phyloP scores from a whole-genome alignment of 306 rosid genomes.

The Sicyos baderoa region DNA sequence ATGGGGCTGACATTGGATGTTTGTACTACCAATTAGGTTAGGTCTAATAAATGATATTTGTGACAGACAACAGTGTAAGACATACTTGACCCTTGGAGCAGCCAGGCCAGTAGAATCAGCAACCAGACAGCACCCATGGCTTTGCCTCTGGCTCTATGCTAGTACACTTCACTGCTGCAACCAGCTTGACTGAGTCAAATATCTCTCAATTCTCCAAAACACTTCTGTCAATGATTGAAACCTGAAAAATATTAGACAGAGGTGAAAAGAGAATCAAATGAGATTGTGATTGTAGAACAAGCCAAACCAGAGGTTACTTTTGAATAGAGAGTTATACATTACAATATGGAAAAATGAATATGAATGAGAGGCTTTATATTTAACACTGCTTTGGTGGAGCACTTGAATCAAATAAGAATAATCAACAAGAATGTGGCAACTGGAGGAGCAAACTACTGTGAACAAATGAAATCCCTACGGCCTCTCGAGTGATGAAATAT shows the following conservation, averaged over 20 bases:
- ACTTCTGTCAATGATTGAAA: slow-evolving; percentile 11
- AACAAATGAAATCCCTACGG: slow-evolving; percentile 31
- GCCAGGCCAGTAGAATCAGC: not conserved
- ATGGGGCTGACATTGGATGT: slow-evolving; percentile 15
- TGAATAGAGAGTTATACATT: not conserved
- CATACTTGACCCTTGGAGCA: slow-evolving; percentile 20
- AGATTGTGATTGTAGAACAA: not conserved
- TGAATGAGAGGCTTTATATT: slow-evolving; percentile 37
- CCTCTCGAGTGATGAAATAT: slow-evolving; percentile 26
- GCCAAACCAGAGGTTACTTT: slow-evolving; percentile 11
- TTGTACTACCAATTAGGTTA: slow-evolving; percentile 17
- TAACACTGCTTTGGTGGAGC: slow-evolving; percentile 36
- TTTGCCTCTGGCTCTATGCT: not conserved
- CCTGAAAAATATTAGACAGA: not conserved
- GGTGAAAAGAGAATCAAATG: not conserved
- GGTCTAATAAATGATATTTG: slow-evolving; percentile 14
- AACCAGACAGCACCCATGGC: slow-evolving; percentile 10
- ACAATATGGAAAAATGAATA: slow-evolving; percentile 33
- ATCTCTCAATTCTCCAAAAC: not conserved
- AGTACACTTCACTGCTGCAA: not conserved
- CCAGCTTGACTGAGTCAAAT: slow-evolving; percentile 18
- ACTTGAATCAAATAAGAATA: slow-evolving; percentile 35
- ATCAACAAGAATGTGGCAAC: slow-evolving; percentile 39
- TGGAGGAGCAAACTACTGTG: slow-evolving; percentile 31
- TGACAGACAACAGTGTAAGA: not conserved